Evolutionary conservation across 352 stramenopile species (phyloP).

Genomic region (Aphanomyces cochlioides): DNA sequence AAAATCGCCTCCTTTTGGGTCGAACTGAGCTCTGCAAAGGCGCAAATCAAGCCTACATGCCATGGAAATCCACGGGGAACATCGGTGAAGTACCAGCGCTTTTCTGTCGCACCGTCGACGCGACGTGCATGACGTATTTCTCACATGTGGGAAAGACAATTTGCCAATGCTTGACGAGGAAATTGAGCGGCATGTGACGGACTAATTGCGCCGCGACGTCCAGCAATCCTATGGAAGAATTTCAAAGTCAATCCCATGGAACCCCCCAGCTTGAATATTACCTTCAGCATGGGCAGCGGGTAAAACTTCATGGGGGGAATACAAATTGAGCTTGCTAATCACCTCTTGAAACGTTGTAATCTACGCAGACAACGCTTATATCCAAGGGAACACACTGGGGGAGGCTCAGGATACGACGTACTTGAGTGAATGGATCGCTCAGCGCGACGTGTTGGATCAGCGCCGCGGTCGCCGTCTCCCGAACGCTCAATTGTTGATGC

Average conservation of each 20-base stretch:
- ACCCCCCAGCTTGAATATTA: constrained; percentile 10
- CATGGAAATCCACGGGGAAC: neutral
- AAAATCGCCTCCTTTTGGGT: constrained; percentile 27
- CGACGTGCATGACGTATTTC: constrained; percentile 66
- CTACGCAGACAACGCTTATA: neutral
- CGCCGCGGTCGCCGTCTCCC: constrained; percentile 48
- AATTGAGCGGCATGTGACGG: constrained; percentile 41
- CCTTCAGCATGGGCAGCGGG: constrained; percentile 13
- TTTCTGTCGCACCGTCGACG: constrained; percentile 59
- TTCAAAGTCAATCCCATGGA: constrained; percentile 48
- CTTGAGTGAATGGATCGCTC: constrained; percentile 48
- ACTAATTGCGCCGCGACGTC: constrained; percentile 53
- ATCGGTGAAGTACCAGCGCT: neutral
- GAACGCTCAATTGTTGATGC: constrained; percentile 54
- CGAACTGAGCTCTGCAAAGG: constrained; percentile 41
- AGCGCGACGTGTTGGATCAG: constrained; percentile 46
- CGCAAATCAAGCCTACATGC: constrained; percentile 38
- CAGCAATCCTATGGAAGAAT: constrained; percentile 40
- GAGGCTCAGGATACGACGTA: constrained; percentile 29
- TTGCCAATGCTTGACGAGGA: constrained; percentile 68
- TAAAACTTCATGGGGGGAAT: constrained; percentile 36
- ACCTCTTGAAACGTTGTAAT: constrained; percentile 57
- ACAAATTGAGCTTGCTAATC: constrained; percentile 68
- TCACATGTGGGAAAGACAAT: constrained; percentile 67
- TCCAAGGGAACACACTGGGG: neutral